Conservation (phyloP, 2,329 filamentous ascomycete species). For the Aspergillus tubingensis region DNA sequence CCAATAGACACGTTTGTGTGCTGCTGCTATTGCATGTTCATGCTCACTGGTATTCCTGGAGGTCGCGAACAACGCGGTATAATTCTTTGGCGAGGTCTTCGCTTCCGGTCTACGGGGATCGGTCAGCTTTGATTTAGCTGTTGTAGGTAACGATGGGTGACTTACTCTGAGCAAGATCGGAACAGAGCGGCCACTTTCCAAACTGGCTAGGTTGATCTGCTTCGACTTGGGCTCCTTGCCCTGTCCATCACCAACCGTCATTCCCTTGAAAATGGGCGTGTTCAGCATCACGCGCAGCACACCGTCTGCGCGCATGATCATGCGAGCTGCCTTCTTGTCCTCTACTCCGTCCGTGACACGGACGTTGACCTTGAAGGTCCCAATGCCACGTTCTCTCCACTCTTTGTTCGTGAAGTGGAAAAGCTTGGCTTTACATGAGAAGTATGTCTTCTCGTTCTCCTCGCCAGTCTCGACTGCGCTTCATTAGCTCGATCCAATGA, state of each 20-base stretch:
- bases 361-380: constrained; percentile 82
- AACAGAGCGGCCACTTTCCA: constrained; percentile 56
- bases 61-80: constrained; percentile 45
- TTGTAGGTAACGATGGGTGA: not conserved
- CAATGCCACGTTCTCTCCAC: constrained; percentile 89
- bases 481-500: constrained; percentile 28
- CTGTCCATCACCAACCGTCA: constrained; percentile 70
- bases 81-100: constrained; percentile 51
- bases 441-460: constrained; percentile 73
- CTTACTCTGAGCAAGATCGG: constrained; percentile 60
- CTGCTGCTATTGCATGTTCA: not conserved
- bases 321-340: constrained; percentile 59
- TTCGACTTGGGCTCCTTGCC: constrained; percentile 69
- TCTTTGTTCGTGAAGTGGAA: constrained; percentile 73
- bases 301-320: constrained; percentile 90
- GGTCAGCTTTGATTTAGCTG: too few species aligned
- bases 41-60: constrained; percentile 31
- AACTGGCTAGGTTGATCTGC: constrained; percentile 64
- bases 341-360: constrained; percentile 60
- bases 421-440: constrained; percentile 78
- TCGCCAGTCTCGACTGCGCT: constrained; percentile 79
- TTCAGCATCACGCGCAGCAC: constrained; percentile 86
- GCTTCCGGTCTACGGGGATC: constrained; percentile 38
- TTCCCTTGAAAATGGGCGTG: constrained; percentile 73
- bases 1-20: not conserved